Conservation (phyloP, 495 filamentous ascomycete species). For the Antarctomyces pellizariae region DNA sequence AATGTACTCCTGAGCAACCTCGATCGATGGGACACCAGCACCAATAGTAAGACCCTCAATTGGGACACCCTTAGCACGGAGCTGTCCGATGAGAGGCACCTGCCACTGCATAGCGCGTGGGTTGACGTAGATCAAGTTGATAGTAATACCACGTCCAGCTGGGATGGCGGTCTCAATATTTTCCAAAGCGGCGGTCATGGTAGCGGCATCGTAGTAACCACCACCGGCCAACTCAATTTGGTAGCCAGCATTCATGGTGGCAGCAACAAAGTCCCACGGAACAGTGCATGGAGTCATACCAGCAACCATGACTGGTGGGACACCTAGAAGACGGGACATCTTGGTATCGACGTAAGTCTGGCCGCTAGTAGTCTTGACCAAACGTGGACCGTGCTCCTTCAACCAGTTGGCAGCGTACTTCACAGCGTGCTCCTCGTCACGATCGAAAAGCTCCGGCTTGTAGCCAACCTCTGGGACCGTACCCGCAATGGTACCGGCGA, state of each 20-base stretch:
- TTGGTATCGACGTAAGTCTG: conserved; percentile 88
- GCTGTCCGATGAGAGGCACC: conserved; percentile 66
- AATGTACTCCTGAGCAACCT: conserved; percentile 86
- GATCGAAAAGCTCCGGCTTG: conserved; percentile 90
- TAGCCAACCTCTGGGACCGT: conserved; percentile 81
- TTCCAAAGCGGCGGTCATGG: conserved; percentile 65
- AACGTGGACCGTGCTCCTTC: conserved; percentile 72
- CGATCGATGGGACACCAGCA: conserved; percentile 80
- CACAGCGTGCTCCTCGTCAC: conserved; percentile 77
- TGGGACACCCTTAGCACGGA: conserved; percentile 72
- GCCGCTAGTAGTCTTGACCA: conserved; percentile 69
- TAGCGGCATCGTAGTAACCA: conserved; percentile 82
- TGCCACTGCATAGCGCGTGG: conserved; percentile 95
- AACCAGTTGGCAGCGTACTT: conserved; percentile 97
- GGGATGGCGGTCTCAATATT: conserved; percentile 82
- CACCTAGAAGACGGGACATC: conserved; percentile 79
- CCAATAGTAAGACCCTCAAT: conserved; percentile 91
- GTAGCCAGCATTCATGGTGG: conserved; percentile 87
- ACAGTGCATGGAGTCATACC: conserved; percentile 94
- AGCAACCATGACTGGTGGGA: conserved; percentile 79
- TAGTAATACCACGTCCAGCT: conserved; percentile 73
- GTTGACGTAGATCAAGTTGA: conserved; percentile 94
- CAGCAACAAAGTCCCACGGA: conserved; percentile 87
- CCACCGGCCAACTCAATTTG: conserved; percentile 76
- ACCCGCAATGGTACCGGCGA: conserved; percentile 77